These are phyloP conservation scores for Harringtonia lauricola DNA, from an alignment of 2,329 filamentous ascomycete genomes.

Conservation along the genomic window DNA sequence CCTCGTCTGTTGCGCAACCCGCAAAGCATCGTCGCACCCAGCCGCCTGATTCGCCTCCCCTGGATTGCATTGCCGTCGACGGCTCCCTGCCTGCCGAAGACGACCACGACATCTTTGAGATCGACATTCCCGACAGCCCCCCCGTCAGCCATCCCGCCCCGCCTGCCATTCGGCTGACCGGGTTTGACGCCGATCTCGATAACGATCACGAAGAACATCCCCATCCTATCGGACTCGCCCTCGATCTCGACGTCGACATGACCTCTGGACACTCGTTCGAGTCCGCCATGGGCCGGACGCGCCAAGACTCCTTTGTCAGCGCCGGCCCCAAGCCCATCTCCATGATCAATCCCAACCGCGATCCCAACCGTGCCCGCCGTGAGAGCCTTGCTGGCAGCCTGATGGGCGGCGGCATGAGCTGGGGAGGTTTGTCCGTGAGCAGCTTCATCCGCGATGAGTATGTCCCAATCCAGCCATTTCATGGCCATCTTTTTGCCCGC, in stretches of 20 bases:
- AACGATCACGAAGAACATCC: constrained; percentile 5
- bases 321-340: constrained; percentile 56
- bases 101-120: constrained; percentile 27
- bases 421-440: constrained; percentile 90
- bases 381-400: constrained; percentile 54
- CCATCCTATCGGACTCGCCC: not conserved
- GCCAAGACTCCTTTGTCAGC: constrained; percentile 56
- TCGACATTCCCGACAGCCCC: constrained; percentile 23
- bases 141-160: not conserved
- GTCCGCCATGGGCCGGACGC: constrained; percentile 44
- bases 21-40: constrained; percentile 6
- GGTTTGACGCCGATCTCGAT: constrained; percentile 13
- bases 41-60: no score
- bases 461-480: constrained; percentile 32
- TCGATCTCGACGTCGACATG: constrained; percentile 35
- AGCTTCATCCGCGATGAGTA: constrained; percentile 98
- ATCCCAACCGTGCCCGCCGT: constrained; percentile 45
- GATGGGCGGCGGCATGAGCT: constrained; percentile 84
- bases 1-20: not conserved
- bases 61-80: not conserved
- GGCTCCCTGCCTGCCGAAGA: constrained; percentile 5
- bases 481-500: not conserved
- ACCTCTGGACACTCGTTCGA: constrained; percentile 49
- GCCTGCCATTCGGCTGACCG: not conserved
- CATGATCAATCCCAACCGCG: constrained; percentile 53